Percentiles rank a stretch among this genome's conserved stretches.
These are phyloP conservation scores for Ceratocystis destructans DNA, from an alignment of 2,329 filamentous ascomycete species.

Conservation along the genomic window DNA sequence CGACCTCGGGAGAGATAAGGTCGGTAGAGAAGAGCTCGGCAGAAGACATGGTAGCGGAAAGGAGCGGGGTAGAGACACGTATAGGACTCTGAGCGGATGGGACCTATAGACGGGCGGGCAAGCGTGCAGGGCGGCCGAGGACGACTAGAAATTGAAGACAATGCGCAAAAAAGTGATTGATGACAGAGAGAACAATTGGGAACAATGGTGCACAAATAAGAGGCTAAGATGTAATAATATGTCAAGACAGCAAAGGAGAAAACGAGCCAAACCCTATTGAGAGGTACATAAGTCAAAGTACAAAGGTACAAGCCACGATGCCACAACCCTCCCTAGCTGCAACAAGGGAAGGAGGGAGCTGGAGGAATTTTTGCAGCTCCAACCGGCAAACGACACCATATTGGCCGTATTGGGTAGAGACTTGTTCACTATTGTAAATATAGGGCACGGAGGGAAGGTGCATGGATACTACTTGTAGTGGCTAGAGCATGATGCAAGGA, in stretches of 20 bases:
- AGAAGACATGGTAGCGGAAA: slow-evolving; percentile 2
- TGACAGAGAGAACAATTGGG: no score
- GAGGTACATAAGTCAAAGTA: neutral
- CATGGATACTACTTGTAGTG: neutral
- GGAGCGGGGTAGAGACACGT: neutral
- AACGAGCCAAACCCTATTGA: neutral
- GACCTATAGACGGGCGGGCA: neutral
- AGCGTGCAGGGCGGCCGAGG: neutral
- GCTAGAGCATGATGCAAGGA: neutral
- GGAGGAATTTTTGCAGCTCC: neutral
- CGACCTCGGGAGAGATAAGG: slow-evolving; percentile 65
- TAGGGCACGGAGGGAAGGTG: neutral
- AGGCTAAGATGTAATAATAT: neutral
- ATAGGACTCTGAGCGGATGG: no score
- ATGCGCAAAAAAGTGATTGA: no score
- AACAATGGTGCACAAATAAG: neutral
- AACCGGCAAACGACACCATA: neutral
- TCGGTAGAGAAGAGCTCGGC: slow-evolving; percentile 51
- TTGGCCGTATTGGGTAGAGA: neutral
- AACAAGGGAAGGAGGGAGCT: neutral
- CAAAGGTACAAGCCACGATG: neutral
- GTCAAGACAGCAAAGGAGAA: neutral
- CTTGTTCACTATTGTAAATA: no score
- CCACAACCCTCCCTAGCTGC: neutral
- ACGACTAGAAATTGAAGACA: neutral